These are phyloP conservation scores for Wickerhamomyces pijperi DNA, from an alignment of 805 yeast genomes.

Conservation along the genomic window DNA sequence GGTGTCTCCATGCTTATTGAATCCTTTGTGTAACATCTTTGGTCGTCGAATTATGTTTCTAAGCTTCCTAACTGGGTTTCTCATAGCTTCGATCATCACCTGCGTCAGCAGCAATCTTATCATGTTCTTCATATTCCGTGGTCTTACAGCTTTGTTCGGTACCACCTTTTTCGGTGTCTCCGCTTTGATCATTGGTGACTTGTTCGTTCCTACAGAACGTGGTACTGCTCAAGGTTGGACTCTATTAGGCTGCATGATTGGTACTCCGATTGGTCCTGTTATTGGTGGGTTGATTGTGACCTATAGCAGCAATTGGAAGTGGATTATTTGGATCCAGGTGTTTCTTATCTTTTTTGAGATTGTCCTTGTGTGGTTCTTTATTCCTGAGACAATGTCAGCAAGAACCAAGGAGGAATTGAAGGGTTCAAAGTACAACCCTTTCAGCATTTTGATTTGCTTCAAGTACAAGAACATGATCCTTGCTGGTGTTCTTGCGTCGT, in stretches of 20 bases:
- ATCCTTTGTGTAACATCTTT: conserved; percentile 39
- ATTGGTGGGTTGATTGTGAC: conserved; percentile 44
- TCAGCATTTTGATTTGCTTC: conserved; percentile 29
- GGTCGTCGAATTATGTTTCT: conserved; percentile 36
- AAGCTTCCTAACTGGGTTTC: conserved; percentile 24
- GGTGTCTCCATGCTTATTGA: conserved; percentile 35
- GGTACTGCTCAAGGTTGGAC: conserved; percentile 41
- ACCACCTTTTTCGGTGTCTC: conserved; percentile 44
- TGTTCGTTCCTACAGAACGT: conserved; percentile 36
- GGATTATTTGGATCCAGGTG: conserved; percentile 36
- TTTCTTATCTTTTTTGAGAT: conserved; percentile 29
- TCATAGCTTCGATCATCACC: conserved; percentile 21
- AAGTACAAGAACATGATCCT: conserved; percentile 32
- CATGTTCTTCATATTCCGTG: conserved; percentile 41
- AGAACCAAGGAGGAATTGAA: conserved; percentile 25
- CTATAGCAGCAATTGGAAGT: conserved; percentile 41
- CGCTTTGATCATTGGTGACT: conserved; percentile 42
- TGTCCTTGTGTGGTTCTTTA: conserved; percentile 23
- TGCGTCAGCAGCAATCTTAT: conserved; percentile 39
- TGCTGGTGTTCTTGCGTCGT: conserved; percentile 30
- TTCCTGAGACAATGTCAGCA: conserved; percentile 32
- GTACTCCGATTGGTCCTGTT: conserved; percentile 43
- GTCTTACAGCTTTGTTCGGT: conserved; percentile 40
- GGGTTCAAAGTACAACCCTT: conserved; percentile 39
- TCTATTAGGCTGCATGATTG: conserved; percentile 39